Evolutionary conservation across 129 eudicot genomes (phyloP), one percentile per base, ranked within the genome.

Genomic region (Chrysanthemum seticuspe): DNA sequence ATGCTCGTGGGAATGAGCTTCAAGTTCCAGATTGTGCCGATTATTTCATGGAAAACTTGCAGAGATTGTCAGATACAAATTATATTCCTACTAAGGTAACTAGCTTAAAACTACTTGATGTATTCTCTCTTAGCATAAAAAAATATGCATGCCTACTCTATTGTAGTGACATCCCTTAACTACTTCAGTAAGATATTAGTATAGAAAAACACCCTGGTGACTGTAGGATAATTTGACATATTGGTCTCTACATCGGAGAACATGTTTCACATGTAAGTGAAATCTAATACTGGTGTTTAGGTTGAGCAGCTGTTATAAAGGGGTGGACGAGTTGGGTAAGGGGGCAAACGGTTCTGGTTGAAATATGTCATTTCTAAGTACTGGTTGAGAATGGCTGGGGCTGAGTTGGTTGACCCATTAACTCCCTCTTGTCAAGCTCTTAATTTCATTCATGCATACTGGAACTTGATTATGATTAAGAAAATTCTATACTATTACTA

Each of bases 21-120:
- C 98, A 90, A 78, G 91, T 94, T 83, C 98, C 98, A 23, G 98
- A 94, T 64, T 94, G 98, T 82, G 83, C 97, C n/a, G 82, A 72
- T 54, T 90, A 87, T 78, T 94, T 94, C 71, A 88, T 94, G 91
- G 97, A 94, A 79, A 91, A 94, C 71, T 72, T 94, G 80, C 86
- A 83, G 62, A 86, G 98, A 82, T 78, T 94, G 81, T 86, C 97
- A 21, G 96, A 86, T 68, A 65, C 65, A 34, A 77, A 90, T 80
- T 94, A 90, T 76, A 82, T 90, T 72, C 98, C 98, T 57, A 94
- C 98, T 34, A 94, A 94, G 98, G 98, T 94, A 78, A 53, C 60
- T 16, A 55, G 9, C 18, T 53, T 56, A 48, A 70, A 54, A 58
- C 19, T 44, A 66, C 55, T 12, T 34, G 13, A 36, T 71, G 36